phyloP scores from a whole-genome alignment of 768 basidiomycete species.

The Mycena indigotica region DNA sequence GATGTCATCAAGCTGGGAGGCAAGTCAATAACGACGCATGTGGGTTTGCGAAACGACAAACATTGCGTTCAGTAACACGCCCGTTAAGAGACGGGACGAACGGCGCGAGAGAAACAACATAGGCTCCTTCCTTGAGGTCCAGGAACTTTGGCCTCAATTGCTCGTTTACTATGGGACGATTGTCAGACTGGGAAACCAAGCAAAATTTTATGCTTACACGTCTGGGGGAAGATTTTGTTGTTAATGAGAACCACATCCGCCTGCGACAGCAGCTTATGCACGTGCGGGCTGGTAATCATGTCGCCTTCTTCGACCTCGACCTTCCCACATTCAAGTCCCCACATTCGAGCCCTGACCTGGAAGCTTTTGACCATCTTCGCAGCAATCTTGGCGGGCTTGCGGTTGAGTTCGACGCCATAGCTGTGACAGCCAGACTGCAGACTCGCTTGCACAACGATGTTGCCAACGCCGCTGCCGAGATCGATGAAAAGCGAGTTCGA shows the following conservation, averaged over 20 bases:
- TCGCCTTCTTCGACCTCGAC: constrained; percentile 84
- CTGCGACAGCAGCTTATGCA: constrained; percentile 68
- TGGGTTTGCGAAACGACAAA: constrained; percentile 36
- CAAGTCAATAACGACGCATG: constrained; percentile 6
- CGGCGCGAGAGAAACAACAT: constrained; percentile 85
- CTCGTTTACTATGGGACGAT: constrained; percentile 69
- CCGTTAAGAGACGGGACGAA: constrained; percentile 75
- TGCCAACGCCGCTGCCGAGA: constrained; percentile 84
- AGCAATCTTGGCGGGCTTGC: constrained; percentile 80
- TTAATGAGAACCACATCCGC: constrained; percentile 94
- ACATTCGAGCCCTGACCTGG: constrained; percentile 80
- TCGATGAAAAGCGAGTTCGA: constrained; percentile 76
- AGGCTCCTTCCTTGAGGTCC: constrained; percentile 91
- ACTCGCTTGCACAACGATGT: constrained; percentile 80
- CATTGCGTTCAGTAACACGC: constrained; percentile 83
- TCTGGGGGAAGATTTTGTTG: constrained; percentile 80
- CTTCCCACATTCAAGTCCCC: constrained; percentile 79
- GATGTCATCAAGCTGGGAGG: constrained; percentile 68
- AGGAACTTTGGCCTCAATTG: constrained; percentile 86
- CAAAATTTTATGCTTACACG: constrained; percentile 66
- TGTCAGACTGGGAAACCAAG: too few species aligned
- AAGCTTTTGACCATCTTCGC: constrained; percentile 74
- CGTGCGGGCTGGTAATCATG: constrained; percentile 71
- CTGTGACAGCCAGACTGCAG: constrained; percentile 78
- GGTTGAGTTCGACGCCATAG: constrained; percentile 79